Conservation (phyloP, 1,284 basidiomycete genomes). For the Trichosporon asahii region DNA sequence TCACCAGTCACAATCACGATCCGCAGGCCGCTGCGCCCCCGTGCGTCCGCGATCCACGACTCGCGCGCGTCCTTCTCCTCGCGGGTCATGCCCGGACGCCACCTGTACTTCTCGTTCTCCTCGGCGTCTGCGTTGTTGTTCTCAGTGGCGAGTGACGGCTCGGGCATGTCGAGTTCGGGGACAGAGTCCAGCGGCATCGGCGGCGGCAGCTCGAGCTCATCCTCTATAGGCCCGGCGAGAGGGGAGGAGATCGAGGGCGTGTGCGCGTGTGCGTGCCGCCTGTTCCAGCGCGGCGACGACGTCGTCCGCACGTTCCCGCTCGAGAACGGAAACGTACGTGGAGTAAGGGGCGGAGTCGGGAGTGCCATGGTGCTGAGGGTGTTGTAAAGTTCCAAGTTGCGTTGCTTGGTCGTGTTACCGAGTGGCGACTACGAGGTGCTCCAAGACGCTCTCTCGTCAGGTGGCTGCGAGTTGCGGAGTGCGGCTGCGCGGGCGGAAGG, state of each 20-base stretch:
- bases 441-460: not conserved
- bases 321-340: conserved; percentile 25
- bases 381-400: not conserved
- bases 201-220: conserved; percentile 19
- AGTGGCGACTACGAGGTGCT: not conserved
- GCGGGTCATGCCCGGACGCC: conserved; percentile 37
- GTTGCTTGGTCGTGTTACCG: not conserved
- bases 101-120: conserved; percentile 21
- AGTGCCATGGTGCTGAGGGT: conserved; percentile 17
- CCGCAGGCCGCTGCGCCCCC: conserved; percentile 41
- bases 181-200: conserved; percentile 18
- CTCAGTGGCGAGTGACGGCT: conserved; percentile 1
- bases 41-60: conserved; percentile 33
- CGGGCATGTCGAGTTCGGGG: conserved; percentile 23
- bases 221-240: conserved; percentile 12
- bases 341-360: conserved; percentile 40
- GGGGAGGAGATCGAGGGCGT: conserved; percentile 1
- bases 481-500: not conserved
- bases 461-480: conserved; percentile 2
- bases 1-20: conserved; percentile 51
- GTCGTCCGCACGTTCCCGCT: conserved; percentile 4
- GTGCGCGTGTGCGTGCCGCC: conserved; percentile 9
- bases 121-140: conserved; percentile 5
- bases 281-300: conserved; percentile 1
- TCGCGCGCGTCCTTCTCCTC: conserved; percentile 36